phyloP scores from a whole-genome alignment of 257 asterid species.

The Prunella vulgaris region DNA sequence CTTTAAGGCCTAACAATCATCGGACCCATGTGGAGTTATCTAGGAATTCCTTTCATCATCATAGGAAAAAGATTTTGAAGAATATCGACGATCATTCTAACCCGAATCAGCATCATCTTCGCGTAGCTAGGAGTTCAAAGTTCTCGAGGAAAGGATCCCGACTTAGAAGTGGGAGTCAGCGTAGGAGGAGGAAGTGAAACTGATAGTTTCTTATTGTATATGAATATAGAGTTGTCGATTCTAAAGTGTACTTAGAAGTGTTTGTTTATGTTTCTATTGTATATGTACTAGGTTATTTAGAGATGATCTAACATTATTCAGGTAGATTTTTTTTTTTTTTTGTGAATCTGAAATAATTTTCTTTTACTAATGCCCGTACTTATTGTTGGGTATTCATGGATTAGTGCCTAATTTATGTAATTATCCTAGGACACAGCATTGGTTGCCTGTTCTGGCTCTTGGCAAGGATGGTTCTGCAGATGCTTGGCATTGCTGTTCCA shows the following conservation, averaged over 20 bases:
- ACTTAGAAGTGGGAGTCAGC: constrained; percentile 25
- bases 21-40: constrained; percentile 27
- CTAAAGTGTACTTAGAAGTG: background rate
- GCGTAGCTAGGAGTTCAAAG: constrained; percentile 44
- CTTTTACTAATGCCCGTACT: too few relatives aligned
- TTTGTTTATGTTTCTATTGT: too few relatives aligned
- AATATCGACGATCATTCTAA: constrained; percentile 17
- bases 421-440: constrained; percentile 26
- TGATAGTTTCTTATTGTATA: background rate
- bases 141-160: constrained; percentile 37
- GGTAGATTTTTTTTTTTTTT: background rate
- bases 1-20: constrained; percentile 52
- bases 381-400: too few relatives aligned
- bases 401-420: too few relatives aligned
- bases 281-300: background rate
- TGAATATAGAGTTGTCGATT: background rate
- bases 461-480: constrained; percentile 41
- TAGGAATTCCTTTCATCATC: constrained; percentile 23
- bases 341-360: background rate
- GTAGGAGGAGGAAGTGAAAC: constrained; percentile 1
- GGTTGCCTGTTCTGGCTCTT: constrained; percentile 42
- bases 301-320: background rate
- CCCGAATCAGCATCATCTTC: constrained; percentile 41
- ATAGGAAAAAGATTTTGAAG: constrained; percentile 12
- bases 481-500: constrained; percentile 31